Percentiles rank a stretch among this genome's conserved stretches.
phyloP scores from a whole-genome alignment of 2,329 filamentous ascomycete genomes.

The Biscogniauxia sp. region DNA sequence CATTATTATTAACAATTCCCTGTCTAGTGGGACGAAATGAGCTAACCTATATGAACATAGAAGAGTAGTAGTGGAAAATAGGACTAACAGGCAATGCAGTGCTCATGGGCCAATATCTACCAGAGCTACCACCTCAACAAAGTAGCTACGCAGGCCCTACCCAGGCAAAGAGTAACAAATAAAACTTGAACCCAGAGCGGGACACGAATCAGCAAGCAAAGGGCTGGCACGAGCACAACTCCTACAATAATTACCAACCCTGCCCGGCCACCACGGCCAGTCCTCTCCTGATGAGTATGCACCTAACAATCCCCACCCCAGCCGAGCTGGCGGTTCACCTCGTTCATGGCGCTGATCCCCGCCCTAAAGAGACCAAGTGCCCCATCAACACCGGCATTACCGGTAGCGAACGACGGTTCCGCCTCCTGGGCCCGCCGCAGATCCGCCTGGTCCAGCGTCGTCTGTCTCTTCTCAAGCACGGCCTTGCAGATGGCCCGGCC shows the following conservation, averaged over 20 bases:
- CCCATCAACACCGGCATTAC: conserved; percentile 39
- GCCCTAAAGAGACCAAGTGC: conserved; percentile 44
- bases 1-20: no score
- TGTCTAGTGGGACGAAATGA: neutral
- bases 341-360: conserved; percentile 50
- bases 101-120: neutral
- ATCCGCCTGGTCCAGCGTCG: conserved; percentile 56
- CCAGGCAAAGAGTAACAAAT: neutral
- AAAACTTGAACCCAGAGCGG: neutral
- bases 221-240: conserved; percentile 3
- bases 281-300: conserved; percentile 6
- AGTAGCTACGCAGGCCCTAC: neutral
- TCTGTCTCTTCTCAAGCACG: conserved; percentile 56
- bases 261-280: neutral
- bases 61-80: neutral
- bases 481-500: conserved; percentile 56
- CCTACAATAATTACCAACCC: conserved; percentile 4
- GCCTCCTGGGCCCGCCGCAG: conserved; percentile 43
- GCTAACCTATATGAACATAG: neutral
- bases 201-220: conserved; percentile 1
- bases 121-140: neutral
- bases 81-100: neutral
- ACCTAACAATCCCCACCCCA: conserved; percentile 43
- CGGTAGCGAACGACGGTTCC: conserved; percentile 38
- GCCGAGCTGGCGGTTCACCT: conserved; percentile 52